These are phyloP conservation scores for Begonia masoniana DNA, from an alignment of 306 rosid genomes.

Conservation along the genomic window DNA sequence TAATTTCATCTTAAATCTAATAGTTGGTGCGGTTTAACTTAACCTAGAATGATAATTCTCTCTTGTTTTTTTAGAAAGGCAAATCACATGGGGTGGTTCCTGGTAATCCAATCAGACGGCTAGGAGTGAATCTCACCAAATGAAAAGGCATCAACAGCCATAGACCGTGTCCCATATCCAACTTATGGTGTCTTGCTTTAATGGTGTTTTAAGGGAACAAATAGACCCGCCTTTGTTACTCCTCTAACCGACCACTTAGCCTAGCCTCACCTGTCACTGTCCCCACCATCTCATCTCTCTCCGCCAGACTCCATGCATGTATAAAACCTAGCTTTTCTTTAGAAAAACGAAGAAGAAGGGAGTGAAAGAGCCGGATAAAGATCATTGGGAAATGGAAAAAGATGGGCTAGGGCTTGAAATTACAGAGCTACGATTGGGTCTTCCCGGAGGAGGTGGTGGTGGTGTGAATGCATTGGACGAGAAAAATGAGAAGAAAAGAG, in stretches of 20 bases:
- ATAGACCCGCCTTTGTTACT: constrained; percentile 70
- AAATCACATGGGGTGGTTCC: constrained; percentile 55
- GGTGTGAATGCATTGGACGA: no score
- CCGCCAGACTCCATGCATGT: no score
- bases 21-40: no score
- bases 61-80: no score
- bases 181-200: constrained; percentile 35
- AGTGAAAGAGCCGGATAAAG: no score
- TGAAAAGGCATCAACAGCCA: constrained; percentile 11
- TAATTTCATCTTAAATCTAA: no score
- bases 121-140: constrained; percentile 20
- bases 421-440: constrained; percentile 80
- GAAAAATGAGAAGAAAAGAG: constrained; percentile 62
- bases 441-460: constrained; percentile 18
- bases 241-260: constrained; percentile 65
- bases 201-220: constrained; percentile 25
- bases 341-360: no score
- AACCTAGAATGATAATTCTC: no score
- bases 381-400: constrained; percentile 26
- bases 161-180: constrained; percentile 32
- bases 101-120: constrained; percentile 34
- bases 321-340: no score
- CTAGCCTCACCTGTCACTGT: no score
- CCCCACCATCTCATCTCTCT: no score
- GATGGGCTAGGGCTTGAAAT: constrained; percentile 69